Evolutionary conservation across 73 alveolate species (phyloP), one percentile per base, ranked within the genome.

Genomic region (Durusdinium trenchii): DNA sequence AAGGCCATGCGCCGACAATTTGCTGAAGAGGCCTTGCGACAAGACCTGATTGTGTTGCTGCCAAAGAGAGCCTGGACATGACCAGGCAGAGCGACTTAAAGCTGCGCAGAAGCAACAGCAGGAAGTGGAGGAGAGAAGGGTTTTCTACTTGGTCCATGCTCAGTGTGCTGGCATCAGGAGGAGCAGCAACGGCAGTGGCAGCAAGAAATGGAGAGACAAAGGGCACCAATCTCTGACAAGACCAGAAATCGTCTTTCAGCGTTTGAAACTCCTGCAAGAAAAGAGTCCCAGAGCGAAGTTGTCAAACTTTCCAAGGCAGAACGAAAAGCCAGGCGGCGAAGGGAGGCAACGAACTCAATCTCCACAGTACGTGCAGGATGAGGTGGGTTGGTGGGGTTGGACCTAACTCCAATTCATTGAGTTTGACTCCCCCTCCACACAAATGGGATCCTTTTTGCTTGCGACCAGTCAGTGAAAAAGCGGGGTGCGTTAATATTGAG

Each of bases 1-100:
- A 52, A 91, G 61, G 98, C 87, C 43, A 91, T 91, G 87, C 86
- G 98, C 14, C 98, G 61, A 46, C 84, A 91, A 52, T 67, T 91
- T 20, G 98, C 98, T 3, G 90, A 45, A 52, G 98, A 91, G 98
- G 98, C 75, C 89, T 18, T 3, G 32, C 47, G 46, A 75, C 42
- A 40, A 30, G 20, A 32, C 6, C 30, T 35, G 50, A n/a, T 35
- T 32, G 50, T 28, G 9, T 75, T 16, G 47, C 50, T 40, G 42
- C 26, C 32, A n/a, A 75, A n/a, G 50, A 6, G n/a, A 75, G 30
- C 43, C 35, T 9, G 6, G 30, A 43, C 20, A 0, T 45, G 7
- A 43, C 52, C n/a, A 86, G 95, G 95, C 95, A 40, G 96, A 50
- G 52, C 96, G 78, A 10, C 76, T 89, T n/a, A 89, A 45, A 64